Evolutionary conservation across 176 grass and related monocot species (phyloP), one percentile per base, ranked within the genome.

Genomic region (Carex parvula): DNA sequence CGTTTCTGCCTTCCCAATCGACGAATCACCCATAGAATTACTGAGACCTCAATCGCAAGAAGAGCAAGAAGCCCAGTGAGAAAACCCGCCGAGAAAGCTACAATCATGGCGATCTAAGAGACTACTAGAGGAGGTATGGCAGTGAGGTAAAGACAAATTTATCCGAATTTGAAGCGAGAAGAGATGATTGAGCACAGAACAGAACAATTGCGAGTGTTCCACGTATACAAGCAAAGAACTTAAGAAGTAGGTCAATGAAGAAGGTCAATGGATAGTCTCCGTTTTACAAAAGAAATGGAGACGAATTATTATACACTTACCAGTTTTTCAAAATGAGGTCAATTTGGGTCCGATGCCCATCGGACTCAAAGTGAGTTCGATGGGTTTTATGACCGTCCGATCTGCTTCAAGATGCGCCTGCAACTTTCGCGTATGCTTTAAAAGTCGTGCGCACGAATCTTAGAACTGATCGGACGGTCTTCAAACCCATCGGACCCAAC

Each of bases 51-150:
- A 35, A 87, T 72, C 26, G 87, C 85, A 0, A 85, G 60, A 21
- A 98, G 91, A 58, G 81, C 68, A 8, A 89, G 55, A 39, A 86
- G 18, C 15, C 95, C 95, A 66, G 89, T 24, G 59, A 98, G 69
- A 69, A 94, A 94, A 0, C 95, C 95, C 48, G 59, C 6, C 13
- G 88, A 85, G 92, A 95, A 93, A 52, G 73, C 76, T 53, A 84
- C 53, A n/a, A 89, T 58, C 89, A 91, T 89, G 86, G 79, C 83
- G 10, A 69, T 60, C 62, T 57, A 29, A 53, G 42, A 79, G 6
- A 61, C 8, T 16, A 20, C 57, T n/a, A 22, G 65, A 46, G 79
- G 79, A 80, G 1, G 84, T 5, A 65, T 39, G 77, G 32, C 65
- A 8, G 65, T 39, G 30, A 44, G 10, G 16, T 15, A 68, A 64